phyloP scores from a whole-genome alignment of 805 yeast species.

The Ogataea henricii region DNA sequence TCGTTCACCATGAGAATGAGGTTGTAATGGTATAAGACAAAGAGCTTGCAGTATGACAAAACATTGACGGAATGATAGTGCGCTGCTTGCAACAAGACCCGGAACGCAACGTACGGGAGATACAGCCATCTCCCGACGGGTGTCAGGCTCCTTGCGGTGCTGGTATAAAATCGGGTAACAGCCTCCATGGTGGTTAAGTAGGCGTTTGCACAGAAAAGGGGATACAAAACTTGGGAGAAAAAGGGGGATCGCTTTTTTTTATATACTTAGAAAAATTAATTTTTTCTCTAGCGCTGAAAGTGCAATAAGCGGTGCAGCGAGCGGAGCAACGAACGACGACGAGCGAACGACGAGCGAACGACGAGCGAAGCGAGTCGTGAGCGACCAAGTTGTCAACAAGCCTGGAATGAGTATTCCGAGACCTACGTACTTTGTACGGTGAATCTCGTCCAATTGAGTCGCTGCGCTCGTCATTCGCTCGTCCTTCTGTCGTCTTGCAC shows the following conservation, averaged over 20 bases:
- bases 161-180: slow-evolving; percentile 2
- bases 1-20: slow-evolving; percentile 27
- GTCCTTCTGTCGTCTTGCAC: no score
- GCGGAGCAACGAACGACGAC: no score
- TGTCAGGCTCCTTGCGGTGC: slow-evolving; percentile 4
- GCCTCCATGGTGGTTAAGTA: background rate
- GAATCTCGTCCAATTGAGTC: no score
- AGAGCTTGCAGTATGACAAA: slow-evolving; percentile 20
- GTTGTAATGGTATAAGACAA: slow-evolving; percentile 27
- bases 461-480: no score
- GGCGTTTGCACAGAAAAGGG: background rate
- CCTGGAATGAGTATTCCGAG: no score
- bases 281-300: background rate
- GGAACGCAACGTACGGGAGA: slow-evolving; percentile 27
- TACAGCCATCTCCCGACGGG: slow-evolving; percentile 28
- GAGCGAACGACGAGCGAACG: background rate
- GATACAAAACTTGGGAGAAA: background rate
- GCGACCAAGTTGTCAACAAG: background rate
- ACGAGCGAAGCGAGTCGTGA: background rate
- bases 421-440: no score
- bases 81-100: slow-evolving; percentile 25
- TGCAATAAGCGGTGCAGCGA: no score
- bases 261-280: background rate
- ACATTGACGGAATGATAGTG: slow-evolving; percentile 20
- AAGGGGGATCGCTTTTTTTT: background rate